phyloP scores from a whole-genome alignment of 2,329 filamentous ascomycete genomes.

The Blastomyces gilchristii region DNA sequence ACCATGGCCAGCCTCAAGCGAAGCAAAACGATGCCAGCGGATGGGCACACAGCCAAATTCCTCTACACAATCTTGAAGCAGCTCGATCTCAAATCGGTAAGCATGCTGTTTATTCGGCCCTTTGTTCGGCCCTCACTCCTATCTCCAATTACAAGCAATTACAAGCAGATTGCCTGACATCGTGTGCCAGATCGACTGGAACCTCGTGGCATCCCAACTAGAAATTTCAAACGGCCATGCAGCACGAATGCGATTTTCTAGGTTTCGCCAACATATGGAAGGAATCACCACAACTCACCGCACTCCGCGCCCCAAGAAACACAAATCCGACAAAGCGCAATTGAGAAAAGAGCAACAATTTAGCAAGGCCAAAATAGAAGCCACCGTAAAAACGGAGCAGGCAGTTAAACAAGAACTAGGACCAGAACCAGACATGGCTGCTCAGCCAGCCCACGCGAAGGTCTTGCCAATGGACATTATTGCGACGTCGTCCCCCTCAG shows the following conservation, averaged over 20 bases:
- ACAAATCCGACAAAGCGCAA: constrained; percentile 14
- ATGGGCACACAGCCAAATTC: constrained; percentile 42
- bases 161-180: neutral
- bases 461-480: neutral
- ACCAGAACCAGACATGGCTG: neutral
- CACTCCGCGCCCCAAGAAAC: constrained; percentile 21
- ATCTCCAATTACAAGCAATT: constrained; percentile 4
- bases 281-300: constrained; percentile 25
- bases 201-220: constrained; percentile 39
- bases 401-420: constrained; percentile 9
- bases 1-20: constrained; percentile 31
- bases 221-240: constrained; percentile 48
- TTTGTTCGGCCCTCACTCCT: constrained; percentile 9
- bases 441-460: constrained; percentile 6
- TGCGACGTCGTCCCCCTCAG: neutral
- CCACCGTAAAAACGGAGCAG: neutral
- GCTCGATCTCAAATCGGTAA: constrained; percentile 43
- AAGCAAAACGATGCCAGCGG: constrained; percentile 38
- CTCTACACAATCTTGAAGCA: constrained; percentile 49
- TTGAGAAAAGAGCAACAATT: constrained; percentile 16
- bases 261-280: constrained; percentile 46
- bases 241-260: constrained; percentile 47
- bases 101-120: constrained; percentile 11
- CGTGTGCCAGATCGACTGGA: constrained; percentile 42
- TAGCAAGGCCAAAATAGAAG: constrained; percentile 5